phyloP scores from a whole-genome alignment of 1,139 yeast genomes.

The Pichia sp. region DNA sequence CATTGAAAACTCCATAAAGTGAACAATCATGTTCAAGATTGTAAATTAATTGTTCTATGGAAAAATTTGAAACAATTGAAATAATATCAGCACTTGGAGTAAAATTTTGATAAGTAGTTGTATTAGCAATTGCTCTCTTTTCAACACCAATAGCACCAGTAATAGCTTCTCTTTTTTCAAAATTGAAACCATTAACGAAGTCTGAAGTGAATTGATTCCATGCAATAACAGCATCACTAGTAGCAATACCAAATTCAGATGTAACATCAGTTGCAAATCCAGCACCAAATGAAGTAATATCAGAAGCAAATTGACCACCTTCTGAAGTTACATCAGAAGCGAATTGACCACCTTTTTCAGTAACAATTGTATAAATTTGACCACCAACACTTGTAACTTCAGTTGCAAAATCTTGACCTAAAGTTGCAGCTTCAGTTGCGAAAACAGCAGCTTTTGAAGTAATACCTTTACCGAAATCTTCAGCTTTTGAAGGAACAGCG shows the following conservation, averaged over 20 bases:
- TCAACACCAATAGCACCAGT: not conserved
- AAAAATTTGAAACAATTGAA: not conserved
- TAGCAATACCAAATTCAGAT: conserved; percentile 4
- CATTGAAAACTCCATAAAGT: conserved; percentile 43
- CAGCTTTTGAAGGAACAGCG: conserved; percentile 2
- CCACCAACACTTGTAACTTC: conserved; percentile 5
- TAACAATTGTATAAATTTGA: not conserved
- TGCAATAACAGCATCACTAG: conserved; percentile 5
- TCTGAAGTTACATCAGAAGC: conserved; percentile 7
- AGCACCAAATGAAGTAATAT: conserved; percentile 1
- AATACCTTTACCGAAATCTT: conserved; percentile 6
- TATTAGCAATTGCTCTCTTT: conserved; percentile 8
- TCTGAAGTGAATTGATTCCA: conserved; percentile 6
- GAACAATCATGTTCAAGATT: conserved; percentile 27
- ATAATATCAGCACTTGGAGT: not conserved
- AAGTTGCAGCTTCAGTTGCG: conserved; percentile 8
- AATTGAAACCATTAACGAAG: not conserved
- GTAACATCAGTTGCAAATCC: conserved; percentile 2
- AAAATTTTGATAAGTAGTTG: conserved; percentile 3
- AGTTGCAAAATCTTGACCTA: conserved; percentile 6
- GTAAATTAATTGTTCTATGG: not conserved
- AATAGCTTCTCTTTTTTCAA: conserved; percentile 9
- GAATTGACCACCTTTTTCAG: conserved; percentile 5
- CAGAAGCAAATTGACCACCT: conserved; percentile 6
- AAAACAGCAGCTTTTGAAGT: conserved; percentile 5